Conservation (phyloP, 2,329 filamentous ascomycete genomes). For the Rutstroemia sp. region DNA sequence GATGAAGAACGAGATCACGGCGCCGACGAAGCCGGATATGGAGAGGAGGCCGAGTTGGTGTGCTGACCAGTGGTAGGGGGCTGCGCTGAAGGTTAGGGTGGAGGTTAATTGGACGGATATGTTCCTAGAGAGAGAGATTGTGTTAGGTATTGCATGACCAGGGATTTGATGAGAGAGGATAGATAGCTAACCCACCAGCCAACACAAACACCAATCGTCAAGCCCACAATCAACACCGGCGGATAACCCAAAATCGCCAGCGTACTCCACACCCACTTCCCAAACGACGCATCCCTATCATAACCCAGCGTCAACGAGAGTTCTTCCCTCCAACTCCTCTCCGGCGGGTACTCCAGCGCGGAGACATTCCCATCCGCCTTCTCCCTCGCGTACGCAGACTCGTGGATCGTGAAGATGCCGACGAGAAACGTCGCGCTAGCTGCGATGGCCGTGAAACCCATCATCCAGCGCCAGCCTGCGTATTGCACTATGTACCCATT, state of each 20-base stretch:
- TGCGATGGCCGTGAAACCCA: slow-evolving; percentile 24
- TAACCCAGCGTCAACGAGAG: slow-evolving; percentile 9
- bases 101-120: slow-evolving; percentile 14
- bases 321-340: slow-evolving; percentile 1
- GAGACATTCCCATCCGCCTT: background rate
- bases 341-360: slow-evolving; percentile 1
- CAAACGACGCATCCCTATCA: slow-evolving; percentile 7
- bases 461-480: slow-evolving; percentile 25
- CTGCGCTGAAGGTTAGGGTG: slow-evolving; percentile 8
- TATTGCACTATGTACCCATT: slow-evolving; percentile 27
- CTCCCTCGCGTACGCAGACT: slow-evolving; percentile 17
- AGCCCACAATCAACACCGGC: slow-evolving; percentile 7
- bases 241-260: slow-evolving; percentile 11
- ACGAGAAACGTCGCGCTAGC: slow-evolving; percentile 21
- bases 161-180: background rate
- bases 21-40: slow-evolving; percentile 12
- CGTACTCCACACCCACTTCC: background rate
- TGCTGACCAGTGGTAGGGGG: slow-evolving; percentile 11
- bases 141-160: background rate
- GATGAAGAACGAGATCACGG: slow-evolving; percentile 11
- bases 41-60: slow-evolving; percentile 11
- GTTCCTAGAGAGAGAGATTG: slow-evolving; percentile 4
- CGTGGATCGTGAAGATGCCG: slow-evolving; percentile 24
- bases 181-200: slow-evolving; percentile 7
- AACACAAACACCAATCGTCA: slow-evolving; percentile 11